These are phyloP conservation scores for Penicillium angulare DNA, from an alignment of 495 filamentous ascomycete species.

Conservation along the genomic window DNA sequence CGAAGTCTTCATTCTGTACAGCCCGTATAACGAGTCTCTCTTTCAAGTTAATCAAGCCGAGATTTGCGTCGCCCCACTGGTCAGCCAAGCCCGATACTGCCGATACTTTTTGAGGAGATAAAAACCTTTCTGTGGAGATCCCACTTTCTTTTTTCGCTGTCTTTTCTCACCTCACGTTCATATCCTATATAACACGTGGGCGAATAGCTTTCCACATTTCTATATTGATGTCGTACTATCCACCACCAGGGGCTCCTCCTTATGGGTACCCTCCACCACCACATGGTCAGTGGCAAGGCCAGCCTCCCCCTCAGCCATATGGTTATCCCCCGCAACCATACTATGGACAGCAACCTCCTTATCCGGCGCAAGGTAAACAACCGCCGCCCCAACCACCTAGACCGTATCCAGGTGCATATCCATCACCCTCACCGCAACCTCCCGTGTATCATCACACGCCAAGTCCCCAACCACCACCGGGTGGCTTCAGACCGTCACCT, in stretches of 20 bases:
- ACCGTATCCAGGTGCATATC: slow-evolving; percentile 4
- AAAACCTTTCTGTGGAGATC: background rate
- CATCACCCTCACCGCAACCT: slow-evolving; percentile 16
- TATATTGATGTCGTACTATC: slow-evolving; percentile 25
- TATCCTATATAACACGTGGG: no score
- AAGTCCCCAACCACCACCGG: slow-evolving; percentile 1
- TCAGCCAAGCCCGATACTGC: slow-evolving; percentile 18
- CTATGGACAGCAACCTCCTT: slow-evolving; percentile 11
- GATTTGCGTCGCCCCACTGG: slow-evolving; percentile 12
- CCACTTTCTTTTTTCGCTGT: background rate
- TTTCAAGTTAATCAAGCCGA: background rate
- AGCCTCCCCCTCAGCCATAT: background rate
- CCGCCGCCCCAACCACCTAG: slow-evolving; percentile 20
- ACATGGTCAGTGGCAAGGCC: background rate
- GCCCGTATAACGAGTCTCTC: no score
- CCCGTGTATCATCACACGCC: slow-evolving; percentile 19
- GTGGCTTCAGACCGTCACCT: slow-evolving; percentile 9
- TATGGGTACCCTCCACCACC: slow-evolving; percentile 11
- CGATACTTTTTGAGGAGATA: background rate
- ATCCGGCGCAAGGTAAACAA: background rate
- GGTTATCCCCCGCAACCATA: slow-evolving; percentile 11
- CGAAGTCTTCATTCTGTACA: background rate
- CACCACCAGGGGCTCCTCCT: slow-evolving; percentile 22
- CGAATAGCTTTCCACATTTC: no score
- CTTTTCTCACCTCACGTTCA: background rate